Percentiles rank a stretch among this genome's conserved stretches.
Conservation (phyloP, 1,284 basidiomycete species). For the Ceratobasidium papillatum region DNA sequence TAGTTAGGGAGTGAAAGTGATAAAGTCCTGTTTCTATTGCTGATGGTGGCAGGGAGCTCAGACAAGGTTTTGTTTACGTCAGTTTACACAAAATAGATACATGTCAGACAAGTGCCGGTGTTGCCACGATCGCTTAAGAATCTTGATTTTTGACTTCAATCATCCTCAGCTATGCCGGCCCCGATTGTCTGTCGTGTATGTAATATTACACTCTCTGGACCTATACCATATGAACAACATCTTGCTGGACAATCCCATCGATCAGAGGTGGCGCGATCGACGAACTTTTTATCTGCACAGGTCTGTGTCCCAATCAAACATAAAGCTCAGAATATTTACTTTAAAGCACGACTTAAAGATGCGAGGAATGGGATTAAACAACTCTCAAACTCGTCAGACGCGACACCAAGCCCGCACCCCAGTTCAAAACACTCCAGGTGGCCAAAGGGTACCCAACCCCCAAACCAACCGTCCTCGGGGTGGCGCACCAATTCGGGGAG, state of each 20-base stretch:
- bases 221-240: not conserved
- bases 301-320: not conserved
- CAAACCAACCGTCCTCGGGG: not conserved
- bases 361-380: not conserved
- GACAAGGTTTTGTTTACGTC: too few relatives aligned
- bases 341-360: not conserved
- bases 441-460: not conserved
- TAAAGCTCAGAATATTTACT: not conserved
- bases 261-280: not conserved
- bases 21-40: too few relatives aligned
- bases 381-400: not conserved
- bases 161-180: not conserved
- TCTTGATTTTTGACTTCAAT: not conserved
- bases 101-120: not conserved
- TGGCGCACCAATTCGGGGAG: not conserved
- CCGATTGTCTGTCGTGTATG: not conserved
- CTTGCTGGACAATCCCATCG: conserved; percentile 2
- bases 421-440: not conserved
- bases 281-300: not conserved
- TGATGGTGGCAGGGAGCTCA: too few relatives aligned
- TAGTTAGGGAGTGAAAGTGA: too few relatives aligned
- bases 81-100: not conserved
- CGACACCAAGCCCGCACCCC: not conserved
- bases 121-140: not conserved
- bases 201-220: not conserved